A percentile compares a stretch with the other conserved stretches of the same genome.
Conservation (phyloP, 257 asterid species). For the Solanum sparsipilum region DNA sequence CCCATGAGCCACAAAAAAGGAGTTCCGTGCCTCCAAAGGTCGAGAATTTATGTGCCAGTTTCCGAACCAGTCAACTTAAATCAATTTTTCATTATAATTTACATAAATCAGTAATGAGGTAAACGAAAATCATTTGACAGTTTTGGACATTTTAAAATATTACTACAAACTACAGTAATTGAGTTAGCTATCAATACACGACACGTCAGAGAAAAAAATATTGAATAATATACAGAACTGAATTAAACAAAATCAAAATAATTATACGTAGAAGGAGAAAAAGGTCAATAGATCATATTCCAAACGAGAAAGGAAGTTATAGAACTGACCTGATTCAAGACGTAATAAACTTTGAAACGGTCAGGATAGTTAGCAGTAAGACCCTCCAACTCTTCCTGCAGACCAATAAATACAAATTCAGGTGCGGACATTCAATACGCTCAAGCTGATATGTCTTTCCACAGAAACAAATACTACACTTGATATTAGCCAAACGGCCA, state of each 20-base stretch:
- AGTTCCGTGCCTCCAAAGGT: neutral
- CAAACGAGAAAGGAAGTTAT: neutral
- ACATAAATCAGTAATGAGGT: neutral
- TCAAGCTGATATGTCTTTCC: neutral
- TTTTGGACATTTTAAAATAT: neutral
- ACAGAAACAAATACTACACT: neutral
- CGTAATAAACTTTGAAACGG: constrained; percentile 62
- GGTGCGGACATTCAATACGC: neutral
- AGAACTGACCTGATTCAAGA: constrained; percentile 62
- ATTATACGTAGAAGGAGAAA: neutral
- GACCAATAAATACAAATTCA: neutral
- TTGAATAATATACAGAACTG: neutral
- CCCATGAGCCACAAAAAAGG: neutral
- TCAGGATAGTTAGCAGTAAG: constrained; percentile 47
- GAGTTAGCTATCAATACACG: neutral
- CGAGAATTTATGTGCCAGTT: neutral
- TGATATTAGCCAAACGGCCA: neutral
- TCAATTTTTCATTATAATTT: neutral
- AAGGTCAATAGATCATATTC: neutral
- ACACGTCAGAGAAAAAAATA: neutral
- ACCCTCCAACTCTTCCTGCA: constrained; percentile 71
- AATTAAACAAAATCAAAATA: neutral
- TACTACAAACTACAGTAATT: neutral
- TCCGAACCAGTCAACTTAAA: neutral
- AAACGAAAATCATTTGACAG: neutral